Evolutionary conservation across 495 filamentous ascomycete species (phyloP), one percentile per base, ranked within the genome.

Genomic region (Clavariopsis aquatica): DNA sequence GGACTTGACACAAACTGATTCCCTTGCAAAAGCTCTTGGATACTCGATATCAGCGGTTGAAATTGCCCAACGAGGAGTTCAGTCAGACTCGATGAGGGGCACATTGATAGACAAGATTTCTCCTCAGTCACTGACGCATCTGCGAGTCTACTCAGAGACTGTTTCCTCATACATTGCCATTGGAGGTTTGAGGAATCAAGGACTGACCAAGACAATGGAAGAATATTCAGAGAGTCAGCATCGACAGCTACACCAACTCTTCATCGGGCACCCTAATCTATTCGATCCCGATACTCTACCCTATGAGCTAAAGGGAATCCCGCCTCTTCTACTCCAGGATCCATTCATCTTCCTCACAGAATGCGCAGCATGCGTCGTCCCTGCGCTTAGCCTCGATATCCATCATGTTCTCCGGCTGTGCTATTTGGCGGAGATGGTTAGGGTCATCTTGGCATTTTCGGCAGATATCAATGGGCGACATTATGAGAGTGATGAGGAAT

Each of bases 111-210:
- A 93, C 63, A 92, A 87, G 69, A 89, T 98, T 27, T 86, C 93
- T 0, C 83, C 90, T 41, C 83, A 95, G 70, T 81, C 85, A 1
- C 75, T 98, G 43, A 92, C 91, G 0, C 92, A 96, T 72, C 80
- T 98, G n/a, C 89, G 92, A 58, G 87, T 99, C 22, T 78, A 96
- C 54, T 87, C 91, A 1, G 95, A 97, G 77, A 96, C 92, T 12
- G 87, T 91, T 12, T 83, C 87, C 17, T 91, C 93, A 1, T 97
- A 92, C 73, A 85, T 91, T 46, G 84, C 90, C 7, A 81, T 96
- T 62, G 91, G 91, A 1, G 85, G 85, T 15, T 76, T 91, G 27
- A 80, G 84, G 31, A 80, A 82, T 24, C 72, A 73, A 1, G 84
- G 84, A 0, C 74, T 81, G 0, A 89, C 88, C 72, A 83, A 74